Base-by-base conservation (phyloP, 345 rosid genomes). In the Iberis pinnata region DNA sequence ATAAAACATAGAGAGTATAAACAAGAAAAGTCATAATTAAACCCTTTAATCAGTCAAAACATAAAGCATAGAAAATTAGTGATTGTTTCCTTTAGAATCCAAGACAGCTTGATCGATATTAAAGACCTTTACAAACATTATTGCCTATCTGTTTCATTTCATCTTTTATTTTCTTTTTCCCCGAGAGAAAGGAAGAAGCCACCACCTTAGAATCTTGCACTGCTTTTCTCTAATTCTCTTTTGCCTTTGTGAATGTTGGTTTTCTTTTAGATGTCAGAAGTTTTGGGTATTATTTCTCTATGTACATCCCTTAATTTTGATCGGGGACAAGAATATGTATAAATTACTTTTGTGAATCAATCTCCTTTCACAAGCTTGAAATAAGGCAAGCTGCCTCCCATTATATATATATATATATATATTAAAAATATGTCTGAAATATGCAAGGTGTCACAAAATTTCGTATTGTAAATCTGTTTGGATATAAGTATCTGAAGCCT, bases 151-250 rank as follows among this genome's bases (percentile, higher is more conserved):
- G 60, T 51, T 65, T 51, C 27, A 44, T 50, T 43, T 56, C 63
- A 41, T 56, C 49, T 64, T 63, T 62, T 37, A 12, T 53, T 63
- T 54, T 43, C 2, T 43, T 36, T 65, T 58, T 31, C 2, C 54
- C 60, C 37, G 15, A 60, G 48, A 53, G 59, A 66, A 63, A 66
- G 70, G 64, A 50, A 58, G 58, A 58, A 50, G 59, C 59, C 70
- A 58, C 59, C 64, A 58, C 35, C 35, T 44, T 58, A 51, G 65
- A 58, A 66, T 65, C 65, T 43, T 45, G 27, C 39, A 40, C 7
- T 58, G 48, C 60, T 52, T 58, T 64, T 39, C n/a, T n/a, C n/a
- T n/a, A n/a, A n/a, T n/a, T 35, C 32, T 62, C 49, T 63, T 38
- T 58, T 50, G 53, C 40, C 70, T 65, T 65, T 22, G 49, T 57